Conservation (phyloP, 805 yeast genomes). For the Suhomyces sp. region DNA sequence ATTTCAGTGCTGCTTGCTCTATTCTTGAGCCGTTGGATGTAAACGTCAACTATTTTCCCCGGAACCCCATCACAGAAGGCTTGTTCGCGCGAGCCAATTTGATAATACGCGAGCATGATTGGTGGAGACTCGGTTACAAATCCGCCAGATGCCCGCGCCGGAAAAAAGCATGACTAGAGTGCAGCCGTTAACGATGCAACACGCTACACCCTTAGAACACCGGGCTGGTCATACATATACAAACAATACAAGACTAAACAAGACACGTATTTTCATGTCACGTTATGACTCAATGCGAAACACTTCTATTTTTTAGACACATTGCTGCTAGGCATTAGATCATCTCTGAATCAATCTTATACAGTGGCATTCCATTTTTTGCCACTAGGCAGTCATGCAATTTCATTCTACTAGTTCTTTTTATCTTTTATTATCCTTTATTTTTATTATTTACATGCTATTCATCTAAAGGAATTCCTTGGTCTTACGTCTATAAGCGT, state of each 20-base stretch:
- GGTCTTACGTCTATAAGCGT: constrained; percentile 81
- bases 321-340: too few relatives aligned
- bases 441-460: constrained; percentile 1
- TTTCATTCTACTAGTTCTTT: background rate
- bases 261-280: background rate
- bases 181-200: background rate
- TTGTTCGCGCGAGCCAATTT: background rate
- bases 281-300: background rate
- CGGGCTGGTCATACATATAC: background rate
- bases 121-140: background rate
- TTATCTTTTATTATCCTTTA: background rate
- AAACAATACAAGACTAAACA: background rate
- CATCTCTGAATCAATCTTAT: too few relatives aligned
- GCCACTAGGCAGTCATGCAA: background rate
- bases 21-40: background rate
- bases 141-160: background rate
- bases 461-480: constrained; percentile 59
- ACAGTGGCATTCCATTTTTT: background rate
- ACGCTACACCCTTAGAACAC: background rate
- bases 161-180: background rate
- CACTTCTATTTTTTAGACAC: background rate
- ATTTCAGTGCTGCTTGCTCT: background rate
- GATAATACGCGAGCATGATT: background rate
- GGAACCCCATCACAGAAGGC: background rate
- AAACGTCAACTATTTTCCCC: background rate